phyloP scores from a whole-genome alignment of 208 protist species.

The Angomonas ambiguus region DNA sequence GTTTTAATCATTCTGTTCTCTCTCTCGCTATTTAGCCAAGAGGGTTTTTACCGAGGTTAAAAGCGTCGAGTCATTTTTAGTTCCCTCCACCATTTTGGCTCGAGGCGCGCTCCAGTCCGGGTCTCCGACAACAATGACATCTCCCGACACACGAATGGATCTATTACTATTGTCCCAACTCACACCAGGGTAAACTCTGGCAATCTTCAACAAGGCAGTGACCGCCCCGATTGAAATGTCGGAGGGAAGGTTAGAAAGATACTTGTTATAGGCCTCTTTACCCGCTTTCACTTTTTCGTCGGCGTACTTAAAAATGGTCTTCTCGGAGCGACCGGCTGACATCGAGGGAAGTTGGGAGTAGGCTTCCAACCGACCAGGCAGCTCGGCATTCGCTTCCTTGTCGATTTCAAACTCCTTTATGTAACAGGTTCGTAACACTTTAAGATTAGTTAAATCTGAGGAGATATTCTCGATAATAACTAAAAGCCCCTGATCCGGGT shows the following conservation, averaged over 20 bases:
- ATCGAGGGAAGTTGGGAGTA: conserved; percentile 72
- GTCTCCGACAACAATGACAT: conserved; percentile 66
- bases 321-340: conserved; percentile 64
- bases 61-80: background rate
- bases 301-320: conserved; percentile 80
- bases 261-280: conserved; percentile 28
- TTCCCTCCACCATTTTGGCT: conserved; percentile 46
- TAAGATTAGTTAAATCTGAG: conserved; percentile 43
- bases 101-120: conserved; percentile 65
- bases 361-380: conserved; percentile 53
- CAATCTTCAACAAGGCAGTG: conserved; percentile 56
- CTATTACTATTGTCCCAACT: conserved; percentile 70
- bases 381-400: conserved; percentile 23
- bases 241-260: conserved; percentile 36
- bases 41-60: conserved; percentile 37
- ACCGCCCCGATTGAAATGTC: conserved; percentile 67
- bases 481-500: conserved; percentile 60
- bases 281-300: conserved; percentile 66
- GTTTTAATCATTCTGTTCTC: background rate
- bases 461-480: conserved; percentile 53
- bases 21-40: conserved; percentile 12
- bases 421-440: conserved; percentile 66
- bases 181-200: conserved; percentile 72
- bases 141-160: conserved; percentile 62
- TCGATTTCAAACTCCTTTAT: conserved; percentile 64